Base-by-base conservation (phyloP, 495 filamentous ascomycete genomes). In the Neurospora sp. region DNA sequence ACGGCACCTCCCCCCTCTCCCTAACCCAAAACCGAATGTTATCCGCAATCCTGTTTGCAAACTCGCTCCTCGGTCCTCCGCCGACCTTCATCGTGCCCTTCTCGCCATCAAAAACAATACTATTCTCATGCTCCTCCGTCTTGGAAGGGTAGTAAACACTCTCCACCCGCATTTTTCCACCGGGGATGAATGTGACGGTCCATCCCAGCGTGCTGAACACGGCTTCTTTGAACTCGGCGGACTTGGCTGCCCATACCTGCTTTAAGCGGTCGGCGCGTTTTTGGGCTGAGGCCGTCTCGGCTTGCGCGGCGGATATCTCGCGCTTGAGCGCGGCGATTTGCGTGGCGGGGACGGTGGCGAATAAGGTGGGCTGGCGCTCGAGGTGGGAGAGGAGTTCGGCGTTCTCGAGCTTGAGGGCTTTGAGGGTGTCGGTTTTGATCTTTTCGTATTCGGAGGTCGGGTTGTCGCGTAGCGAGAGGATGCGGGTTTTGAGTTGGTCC, bases 61-160 rank as follows among this genome's bases (percentile, higher is more conserved):
- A 99, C 38, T 86, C 86, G 77, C 91, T 94, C 76, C 93, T 88
- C 5, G 93, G 93, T 0, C 96, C 96, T 6, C 96, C 96, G 18
- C 90, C 91, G 73, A 98, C 91, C 85, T 98, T 98, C 96, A 99
- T 99, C 31, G 93, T 97, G 37, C 96, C 91, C 74, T 92, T 91
- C 81, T 98, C 95, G 31, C 95, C 96, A 83, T 99, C 96, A 82
- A 99, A 98, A 1, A 97, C 89, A 73, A 99, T 97, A 68, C 91
- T 93, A 74, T 95, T 96, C 86, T 93, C 92, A 80, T 92, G 87
- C 78, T 92, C 90, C 53, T 88, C 89, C 46, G 88, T 89, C 10
- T 81, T 72, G 5, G 87, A 89, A 1, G 92, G 89, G 75, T 91
- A 91, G 78, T 93, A 94, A 78, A 94, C 88, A 68, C 86, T 90